Evolutionary conservation across 2,329 filamentous ascomycete genomes (phyloP), one percentile per base, ranked within the genome.

Genomic region (Botryosphaeria agaves): DNA sequence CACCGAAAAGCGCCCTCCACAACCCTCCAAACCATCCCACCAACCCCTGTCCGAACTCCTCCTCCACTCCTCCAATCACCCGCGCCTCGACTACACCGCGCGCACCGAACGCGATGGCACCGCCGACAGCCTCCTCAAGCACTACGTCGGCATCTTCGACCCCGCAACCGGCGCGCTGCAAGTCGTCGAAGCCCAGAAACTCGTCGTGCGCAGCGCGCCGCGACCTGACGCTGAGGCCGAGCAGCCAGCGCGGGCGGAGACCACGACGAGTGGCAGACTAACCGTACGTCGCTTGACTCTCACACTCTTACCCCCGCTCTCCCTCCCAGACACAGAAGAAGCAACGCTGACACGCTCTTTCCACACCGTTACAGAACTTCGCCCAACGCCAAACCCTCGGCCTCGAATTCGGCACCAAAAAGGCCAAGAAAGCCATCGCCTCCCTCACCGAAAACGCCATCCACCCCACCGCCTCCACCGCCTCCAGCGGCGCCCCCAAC

Each of bases 321-420:
- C n/a, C n/a, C n/a, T n/a, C n/a, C n/a, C n/a, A n/a, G n/a, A n/a
- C n/a, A n/a, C n/a, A n/a, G n/a, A n/a, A n/a, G n/a, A n/a, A n/a
- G n/a, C n/a, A n/a, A n/a, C n/a, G n/a, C n/a, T n/a, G n/a, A n/a
- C n/a, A n/a, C n/a, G n/a, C n/a, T n/a, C n/a, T 11, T 21, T 34
- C 12, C n/a, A n/a, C n/a, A n/a, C n/a, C n/a, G n/a, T n/a, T n/a
- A n/a, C 41, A 75, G 70, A 66, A 59, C 26, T 66, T 66, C 44
- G 57, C 66, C 42, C 68, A 76, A 17, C 70, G 69, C 41, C 75
- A 72, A 41, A 69, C 75, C 2, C 70, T 91, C 8, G 79, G 78
- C 24, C 66, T 79, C 42, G 72, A 76, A 18, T 91, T 91, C 45
- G 82, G 82, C 49, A 87, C 80, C 16, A 84, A 81, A 59, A 87